Base-by-base conservation (phyloP, 169 alveolate genomes). In the Ichthyophthirius multifiliis region DNA sequence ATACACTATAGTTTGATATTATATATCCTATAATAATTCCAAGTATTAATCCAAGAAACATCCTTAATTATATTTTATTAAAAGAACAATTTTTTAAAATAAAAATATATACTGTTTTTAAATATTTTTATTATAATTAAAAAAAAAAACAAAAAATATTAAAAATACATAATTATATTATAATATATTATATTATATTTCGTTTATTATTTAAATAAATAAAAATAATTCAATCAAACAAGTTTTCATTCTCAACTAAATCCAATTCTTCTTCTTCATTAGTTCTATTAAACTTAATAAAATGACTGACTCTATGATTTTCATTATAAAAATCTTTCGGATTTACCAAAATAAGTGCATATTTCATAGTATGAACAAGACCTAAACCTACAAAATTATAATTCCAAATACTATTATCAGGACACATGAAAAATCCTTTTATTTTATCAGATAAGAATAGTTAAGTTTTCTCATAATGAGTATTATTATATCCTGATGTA, bases 331-430 rank as follows among this genome's bases (percentile, higher is more conserved):
- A 99, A 48, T 98, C 99, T 75, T 96, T 96, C 4, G 99, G 99
- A 34, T 94, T 96, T 62, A 96, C 99, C 7, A 98, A 83, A 48
- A 87, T 93, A 13, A 98, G 90, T 35, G 95, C 91, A 88, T 97
- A 99, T 75, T 96, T 96, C 98, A 97, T 97, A 83, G 94, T 93
- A 37, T 92, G 90, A 45, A 95, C 93, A 84, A 95, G 97, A 84
- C 96, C 97, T 62, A 96, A 95, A 35, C 99, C 99, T 98, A 97
- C 98, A 88, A 98, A 97, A 94, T 98, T 98, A 92, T 98, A 99
- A 93, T 98, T 98, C 99, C 99, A 99, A 37, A 98, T 90, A 43
- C 98, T 99, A 71, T 96, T 99, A 47, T 96, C 99, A 27, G 99
- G 99, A 44, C 98, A 98, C 95, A 99, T 90, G 91, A 97, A 98